Evolutionary conservation across 202 grass and related monocot species (phyloP), one percentile per base, ranked within the genome.

Genomic region (Cymbopogon flexuosus): DNA sequence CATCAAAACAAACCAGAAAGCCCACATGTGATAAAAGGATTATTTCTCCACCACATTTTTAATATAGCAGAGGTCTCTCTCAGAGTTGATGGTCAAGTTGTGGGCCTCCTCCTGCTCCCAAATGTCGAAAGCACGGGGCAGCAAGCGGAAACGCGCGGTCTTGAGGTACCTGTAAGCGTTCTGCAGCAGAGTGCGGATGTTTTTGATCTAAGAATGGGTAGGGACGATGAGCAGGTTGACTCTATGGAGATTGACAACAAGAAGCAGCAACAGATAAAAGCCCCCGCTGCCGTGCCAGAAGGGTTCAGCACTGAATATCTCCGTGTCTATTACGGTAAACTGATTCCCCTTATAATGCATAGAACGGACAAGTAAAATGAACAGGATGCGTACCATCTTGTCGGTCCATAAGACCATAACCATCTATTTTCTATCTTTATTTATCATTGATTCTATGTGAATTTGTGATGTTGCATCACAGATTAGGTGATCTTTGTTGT

Each of bases 311-410:
- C 76, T 9, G 93, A 96, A 31, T 87, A 93, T 81, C 93, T 96
- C 65, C 77, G 87, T 74, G 69, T 87, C 27, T 96, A 93, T 75
- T 93, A 93, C 16, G 90, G 93, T 96, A 85, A 87, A 78, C 10
- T 43, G 27, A 30, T 65, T 46, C 19, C 71, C 6, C 10, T 71
- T 81, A 3, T 22, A 34, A 6, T 19, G 18, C 8, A 13, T 18
- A n/a, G 18, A 65, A 35, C 7, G 2, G 18, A 6, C 3, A 65
- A 47, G 15, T 33, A 62, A 8, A 24, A 8, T 58, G 13, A 79
- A 27, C 18, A 30, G 5, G 29, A 15, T 15, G 5, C 5, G 1
- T 31, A 39, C 42, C 8, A 49, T 72, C 43, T 8, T 5, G 5
- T 31, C 9, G 3, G 23, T n/a, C 15, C 8, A 5, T 21, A 34